A percentile compares a stretch with the other conserved stretches of the same genome.
phyloP scores from a whole-genome alignment of 768 basidiomycete species.

The Suillus placidus region DNA sequence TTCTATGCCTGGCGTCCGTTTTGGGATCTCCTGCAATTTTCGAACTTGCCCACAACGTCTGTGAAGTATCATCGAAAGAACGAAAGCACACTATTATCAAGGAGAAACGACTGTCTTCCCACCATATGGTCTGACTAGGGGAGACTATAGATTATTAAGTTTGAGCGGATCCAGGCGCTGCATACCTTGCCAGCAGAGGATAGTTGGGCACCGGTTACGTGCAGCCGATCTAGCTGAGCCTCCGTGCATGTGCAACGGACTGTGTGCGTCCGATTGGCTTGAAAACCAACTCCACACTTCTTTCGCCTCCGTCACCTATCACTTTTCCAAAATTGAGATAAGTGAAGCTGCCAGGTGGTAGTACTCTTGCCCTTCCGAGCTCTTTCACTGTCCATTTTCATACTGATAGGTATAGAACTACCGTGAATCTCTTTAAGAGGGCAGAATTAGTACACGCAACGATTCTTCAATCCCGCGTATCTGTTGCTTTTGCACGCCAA shows the following conservation, averaged over 20 bases:
- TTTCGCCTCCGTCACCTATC: neutral
- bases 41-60: neutral
- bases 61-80: neutral
- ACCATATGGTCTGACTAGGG: neutral
- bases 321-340: neutral
- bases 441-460: neutral
- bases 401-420: neutral
- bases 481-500: neutral
- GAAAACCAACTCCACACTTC: neutral
- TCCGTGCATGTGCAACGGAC: neutral
- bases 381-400: neutral
- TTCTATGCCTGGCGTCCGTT: too few species aligned
- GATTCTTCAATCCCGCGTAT: neutral
- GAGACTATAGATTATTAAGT: slow-evolving; percentile 53
- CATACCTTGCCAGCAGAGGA: slow-evolving; percentile 59
- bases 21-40: neutral
- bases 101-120: neutral
- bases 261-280: neutral
- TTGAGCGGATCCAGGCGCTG: slow-evolving; percentile 68
- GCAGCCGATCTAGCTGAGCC: neutral
- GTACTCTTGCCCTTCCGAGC: neutral
- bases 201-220: slow-evolving; percentile 26
- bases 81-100: neutral
- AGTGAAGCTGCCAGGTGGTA: neutral
- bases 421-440: neutral